These are phyloP conservation scores for Parsonsia alboflavescens DNA, from an alignment of 257 asterid species.

Conservation along the genomic window DNA sequence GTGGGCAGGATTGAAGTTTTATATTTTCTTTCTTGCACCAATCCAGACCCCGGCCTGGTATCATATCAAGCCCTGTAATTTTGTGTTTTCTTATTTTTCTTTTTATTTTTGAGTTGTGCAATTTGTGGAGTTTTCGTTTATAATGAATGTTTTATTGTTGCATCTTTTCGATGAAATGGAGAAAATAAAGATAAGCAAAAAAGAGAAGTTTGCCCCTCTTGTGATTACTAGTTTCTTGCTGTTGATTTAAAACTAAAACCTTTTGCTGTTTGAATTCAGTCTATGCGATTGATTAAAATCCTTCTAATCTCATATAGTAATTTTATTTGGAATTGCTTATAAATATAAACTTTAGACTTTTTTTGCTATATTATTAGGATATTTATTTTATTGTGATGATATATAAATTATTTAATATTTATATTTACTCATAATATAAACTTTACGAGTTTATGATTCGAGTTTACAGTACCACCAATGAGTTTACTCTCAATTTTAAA, in stretches of 20 bases:
- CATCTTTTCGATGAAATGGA: background rate
- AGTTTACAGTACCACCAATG: no score
- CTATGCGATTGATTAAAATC: no score
- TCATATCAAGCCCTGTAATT: background rate
- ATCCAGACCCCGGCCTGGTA: conserved; percentile 95
- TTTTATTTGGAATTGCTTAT: no score
- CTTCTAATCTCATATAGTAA: no score
- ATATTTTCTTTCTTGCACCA: conserved; percentile 70
- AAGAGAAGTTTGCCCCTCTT: background rate
- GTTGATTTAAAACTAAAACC: background rate
- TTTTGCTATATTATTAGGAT: no score
- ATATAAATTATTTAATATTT: no score
- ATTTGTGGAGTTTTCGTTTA: no score
- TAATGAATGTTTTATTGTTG: background rate
- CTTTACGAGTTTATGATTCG: no score
- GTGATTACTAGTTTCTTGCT: background rate
- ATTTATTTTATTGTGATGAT: no score
- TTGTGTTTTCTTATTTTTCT: background rate
- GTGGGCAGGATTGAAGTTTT: conserved; percentile 82
- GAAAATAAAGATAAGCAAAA: background rate
- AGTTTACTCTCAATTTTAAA: no score
- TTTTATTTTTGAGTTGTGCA: background rate
- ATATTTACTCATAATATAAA: no score
- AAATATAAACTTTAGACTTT: no score
- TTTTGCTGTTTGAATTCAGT: background rate